phyloP scores from a whole-genome alignment of 495 filamentous ascomycete species.

The Lophiostoma macrostomum region DNA sequence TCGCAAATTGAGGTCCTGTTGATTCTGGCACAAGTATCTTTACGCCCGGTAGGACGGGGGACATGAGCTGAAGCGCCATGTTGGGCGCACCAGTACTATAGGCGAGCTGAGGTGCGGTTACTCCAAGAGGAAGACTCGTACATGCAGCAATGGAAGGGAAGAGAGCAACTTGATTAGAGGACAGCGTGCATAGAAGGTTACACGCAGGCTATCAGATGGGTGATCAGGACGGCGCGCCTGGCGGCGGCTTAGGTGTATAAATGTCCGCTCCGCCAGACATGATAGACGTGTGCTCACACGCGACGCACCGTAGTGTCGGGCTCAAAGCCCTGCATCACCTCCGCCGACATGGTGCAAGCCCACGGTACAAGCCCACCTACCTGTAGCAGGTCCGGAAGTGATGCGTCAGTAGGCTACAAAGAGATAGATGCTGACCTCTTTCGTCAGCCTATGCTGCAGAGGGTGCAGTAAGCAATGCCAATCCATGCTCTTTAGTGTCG shows the following conservation, averaged over 20 bases:
- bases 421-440: slow-evolving; percentile 12
- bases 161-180: background rate
- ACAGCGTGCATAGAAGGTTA: background rate
- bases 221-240: background rate
- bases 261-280: slow-evolving; percentile 6
- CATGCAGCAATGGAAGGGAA: background rate
- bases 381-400: background rate
- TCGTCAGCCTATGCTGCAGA: slow-evolving; percentile 13
- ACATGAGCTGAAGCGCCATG: slow-evolving; percentile 16
- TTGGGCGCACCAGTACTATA: background rate
- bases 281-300: background rate
- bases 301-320: slow-evolving; percentile 17
- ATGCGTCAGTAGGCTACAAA: background rate
- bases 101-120: background rate
- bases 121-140: background rate
- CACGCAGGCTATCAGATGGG: slow-evolving; percentile 1
- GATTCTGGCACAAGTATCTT: slow-evolving; percentile 14
- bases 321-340: slow-evolving; percentile 4
- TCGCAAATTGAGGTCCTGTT: slow-evolving; percentile 23
- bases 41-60: slow-evolving; percentile 31
- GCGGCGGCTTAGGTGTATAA: slow-evolving; percentile 9
- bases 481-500: slow-evolving; percentile 7
- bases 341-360: background rate
- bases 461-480: slow-evolving; percentile 29
- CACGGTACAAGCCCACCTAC: background rate